Conservation (phyloP, 768 basidiomycete species). For the Pisolithus albus region DNA sequence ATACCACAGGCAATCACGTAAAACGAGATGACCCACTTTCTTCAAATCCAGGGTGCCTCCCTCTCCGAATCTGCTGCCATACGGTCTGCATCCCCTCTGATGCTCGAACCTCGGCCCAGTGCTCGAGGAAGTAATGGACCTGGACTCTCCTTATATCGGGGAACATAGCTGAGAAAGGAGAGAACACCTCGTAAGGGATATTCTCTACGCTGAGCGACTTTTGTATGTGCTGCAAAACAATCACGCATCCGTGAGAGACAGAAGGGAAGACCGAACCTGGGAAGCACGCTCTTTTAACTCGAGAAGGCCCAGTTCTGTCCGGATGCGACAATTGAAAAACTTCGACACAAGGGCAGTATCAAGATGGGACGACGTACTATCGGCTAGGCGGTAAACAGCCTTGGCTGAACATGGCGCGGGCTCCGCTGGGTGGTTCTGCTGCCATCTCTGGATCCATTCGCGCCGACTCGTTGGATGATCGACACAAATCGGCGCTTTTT, state of each 20-base stretch:
- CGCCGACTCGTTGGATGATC: constrained; percentile 35
- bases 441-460: constrained; percentile 75
- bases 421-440: constrained; percentile 47
- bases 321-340: background rate
- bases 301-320: constrained; percentile 60
- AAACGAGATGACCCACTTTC: constrained; percentile 45
- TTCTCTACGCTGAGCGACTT: constrained; percentile 72
- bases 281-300: constrained; percentile 73
- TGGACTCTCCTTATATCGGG: constrained; percentile 79
- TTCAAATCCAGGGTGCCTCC: constrained; percentile 83
- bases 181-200: constrained; percentile 82
- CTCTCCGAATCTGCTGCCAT: constrained; percentile 79
- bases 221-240: constrained; percentile 53
- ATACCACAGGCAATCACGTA: background rate
- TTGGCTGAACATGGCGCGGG: constrained; percentile 80
- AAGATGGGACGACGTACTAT: constrained; percentile 46
- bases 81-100: constrained; percentile 79
- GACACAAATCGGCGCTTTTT: constrained; percentile 3
- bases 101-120: constrained; percentile 79
- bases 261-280: constrained; percentile 26
- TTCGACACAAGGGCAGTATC: background rate
- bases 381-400: constrained; percentile 76
- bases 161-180: constrained; percentile 75
- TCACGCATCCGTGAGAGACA: constrained; percentile 1
- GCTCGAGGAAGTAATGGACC: constrained; percentile 69